Evolutionary conservation across 768 basidiomycete genomes (phyloP).

Genomic region (Boletus pseudopeckii): DNA sequence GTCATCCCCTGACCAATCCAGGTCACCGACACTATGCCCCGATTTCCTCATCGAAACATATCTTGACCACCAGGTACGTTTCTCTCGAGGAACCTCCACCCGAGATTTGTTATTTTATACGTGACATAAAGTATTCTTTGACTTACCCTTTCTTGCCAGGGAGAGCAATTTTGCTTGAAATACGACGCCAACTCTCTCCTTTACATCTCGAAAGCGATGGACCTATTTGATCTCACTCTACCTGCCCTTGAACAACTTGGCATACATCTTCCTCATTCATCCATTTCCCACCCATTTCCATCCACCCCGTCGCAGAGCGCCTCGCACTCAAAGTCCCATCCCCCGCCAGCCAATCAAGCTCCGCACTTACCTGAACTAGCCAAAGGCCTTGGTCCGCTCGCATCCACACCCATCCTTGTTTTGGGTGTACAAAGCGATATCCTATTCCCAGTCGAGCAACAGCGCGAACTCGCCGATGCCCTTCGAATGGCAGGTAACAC

Average conservation of each 20-base stretch:
- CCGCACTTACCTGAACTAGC: conserved; percentile 76
- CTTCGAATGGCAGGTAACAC: conserved; percentile 86
- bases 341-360: conserved; percentile 68
- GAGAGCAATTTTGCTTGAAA: conserved; percentile 95
- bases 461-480: conserved; percentile 91
- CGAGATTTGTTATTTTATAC: background rate
- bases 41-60: conserved; percentile 99
- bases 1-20: conserved; percentile 14
- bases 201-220: conserved; percentile 99
- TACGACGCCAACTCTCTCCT: conserved; percentile 99
- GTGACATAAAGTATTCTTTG: no score
- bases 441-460: conserved; percentile 95
- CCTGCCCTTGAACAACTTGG: conserved; percentile 70
- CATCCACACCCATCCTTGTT: conserved; percentile 75
- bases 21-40: conserved; percentile 79
- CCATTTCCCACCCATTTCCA: conserved; percentile 18
- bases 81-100: background rate
- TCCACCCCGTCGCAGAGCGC: conserved; percentile 25
- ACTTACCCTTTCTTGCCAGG: conserved; percentile 43
- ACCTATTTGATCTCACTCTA: conserved; percentile 91
- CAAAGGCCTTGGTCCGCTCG: conserved; percentile 70
- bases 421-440: conserved; percentile 97
- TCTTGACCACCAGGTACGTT: conserved; percentile 77
- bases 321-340: conserved; percentile 66
- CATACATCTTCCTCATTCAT: conserved; percentile 37